Percentiles rank a stretch among this genome's conserved stretches.
Conservation (phyloP, 75 land plant genomes). For the Isoetes taiwanensis region DNA sequence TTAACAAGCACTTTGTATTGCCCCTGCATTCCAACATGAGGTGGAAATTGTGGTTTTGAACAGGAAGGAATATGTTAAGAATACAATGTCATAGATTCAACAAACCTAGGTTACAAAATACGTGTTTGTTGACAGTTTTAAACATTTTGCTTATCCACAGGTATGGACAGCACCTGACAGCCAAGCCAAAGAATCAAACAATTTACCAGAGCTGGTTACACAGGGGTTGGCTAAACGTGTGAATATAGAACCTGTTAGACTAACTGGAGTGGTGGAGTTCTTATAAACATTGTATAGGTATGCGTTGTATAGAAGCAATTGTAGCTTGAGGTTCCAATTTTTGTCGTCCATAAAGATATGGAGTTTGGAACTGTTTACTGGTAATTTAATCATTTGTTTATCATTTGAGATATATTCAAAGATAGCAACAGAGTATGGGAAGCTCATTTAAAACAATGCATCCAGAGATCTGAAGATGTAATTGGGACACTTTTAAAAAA, state of each 20-base stretch:
- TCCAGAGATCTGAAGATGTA: no score
- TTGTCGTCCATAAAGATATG: no score
- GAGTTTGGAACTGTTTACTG: no score
- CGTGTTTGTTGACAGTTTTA: background rate
- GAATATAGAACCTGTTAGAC: slow-evolving; percentile 9
- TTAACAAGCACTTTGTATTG: background rate
- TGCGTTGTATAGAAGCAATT: no score
- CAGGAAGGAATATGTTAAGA: background rate
- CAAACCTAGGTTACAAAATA: background rate
- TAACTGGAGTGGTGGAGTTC: slow-evolving; percentile 13
- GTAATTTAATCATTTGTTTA: no score
- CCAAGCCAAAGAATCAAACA: slow-evolving; percentile 17
- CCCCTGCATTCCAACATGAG: background rate
- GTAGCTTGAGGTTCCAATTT: no score
- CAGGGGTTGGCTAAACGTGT: slow-evolving; percentile 12
- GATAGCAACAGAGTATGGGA: no score
- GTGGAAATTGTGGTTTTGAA: background rate
- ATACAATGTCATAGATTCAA: background rate
- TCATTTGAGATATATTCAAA: no score
- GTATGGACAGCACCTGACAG: slow-evolving; percentile 18
- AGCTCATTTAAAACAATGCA: no score
- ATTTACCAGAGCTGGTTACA: slow-evolving; percentile 8
- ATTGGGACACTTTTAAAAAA: no score
- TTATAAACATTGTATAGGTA: slow-evolving; percentile 11
- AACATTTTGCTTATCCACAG: background rate